phyloP scores from a whole-genome alignment of 495 filamentous ascomycete genomes.

The Staphylotrichum longicolle region DNA sequence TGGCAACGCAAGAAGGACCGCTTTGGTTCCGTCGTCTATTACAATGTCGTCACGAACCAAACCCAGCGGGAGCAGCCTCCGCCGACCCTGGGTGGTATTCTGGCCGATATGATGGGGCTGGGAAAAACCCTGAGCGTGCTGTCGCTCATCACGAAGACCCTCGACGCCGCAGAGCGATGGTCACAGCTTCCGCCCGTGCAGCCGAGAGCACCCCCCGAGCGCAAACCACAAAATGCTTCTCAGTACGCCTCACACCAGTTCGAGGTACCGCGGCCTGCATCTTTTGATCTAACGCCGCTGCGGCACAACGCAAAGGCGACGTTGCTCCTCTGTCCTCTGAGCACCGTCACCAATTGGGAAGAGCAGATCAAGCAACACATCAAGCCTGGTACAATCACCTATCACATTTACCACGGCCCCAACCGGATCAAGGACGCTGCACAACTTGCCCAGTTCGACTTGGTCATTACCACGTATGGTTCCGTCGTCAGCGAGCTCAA shows the following conservation, averaged over 20 bases:
- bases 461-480: conserved; percentile 90
- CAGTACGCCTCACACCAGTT: conserved; percentile 34
- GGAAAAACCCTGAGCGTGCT: conserved; percentile 92
- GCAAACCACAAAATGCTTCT: conserved; percentile 35
- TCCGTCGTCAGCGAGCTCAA: conserved; percentile 77
- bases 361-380: conserved; percentile 84
- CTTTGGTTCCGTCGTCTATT: conserved; percentile 60
- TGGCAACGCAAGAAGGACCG: conserved; percentile 59
- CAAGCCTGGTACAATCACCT: conserved; percentile 54
- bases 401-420: conserved; percentile 81
- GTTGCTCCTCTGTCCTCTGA: conserved; percentile 85
- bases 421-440: conserved; percentile 65
- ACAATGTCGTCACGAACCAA: conserved; percentile 80
- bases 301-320: conserved; percentile 72
- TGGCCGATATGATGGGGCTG: conserved; percentile 97
- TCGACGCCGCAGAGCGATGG: conserved; percentile 60
- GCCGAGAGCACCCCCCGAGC: conserved; percentile 37
- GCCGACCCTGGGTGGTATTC: conserved; percentile 76
- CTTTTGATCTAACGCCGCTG: conserved; percentile 46
- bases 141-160: conserved; percentile 65
- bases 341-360: conserved; percentile 88
- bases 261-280: conserved; percentile 36
- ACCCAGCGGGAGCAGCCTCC: conserved; percentile 61
- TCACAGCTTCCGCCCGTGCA: conserved; percentile 42
- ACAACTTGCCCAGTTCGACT: conserved; percentile 68